phyloP scores from a whole-genome alignment of 2,329 filamentous ascomycete species.

The Aureobasidium namibiae region DNA sequence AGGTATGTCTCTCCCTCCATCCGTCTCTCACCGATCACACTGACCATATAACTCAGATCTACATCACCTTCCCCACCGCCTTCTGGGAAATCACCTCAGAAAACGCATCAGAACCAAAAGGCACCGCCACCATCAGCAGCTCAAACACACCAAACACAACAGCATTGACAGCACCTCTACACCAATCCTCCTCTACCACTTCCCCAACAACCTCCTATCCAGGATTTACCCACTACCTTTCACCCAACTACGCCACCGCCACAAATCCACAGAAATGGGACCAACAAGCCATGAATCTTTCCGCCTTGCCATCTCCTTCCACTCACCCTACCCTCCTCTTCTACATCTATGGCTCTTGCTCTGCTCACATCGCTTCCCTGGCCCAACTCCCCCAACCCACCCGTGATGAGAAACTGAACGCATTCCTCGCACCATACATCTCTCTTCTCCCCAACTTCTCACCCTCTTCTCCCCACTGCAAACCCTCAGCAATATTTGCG shows the following conservation, averaged over 20 bases:
- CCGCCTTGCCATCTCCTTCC: slow-evolving; percentile 49
- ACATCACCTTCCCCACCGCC: slow-evolving; percentile 52
- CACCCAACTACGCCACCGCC: slow-evolving; percentile 56
- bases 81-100: slow-evolving; percentile 3
- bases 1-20: slow-evolving; percentile 10
- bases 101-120: not conserved
- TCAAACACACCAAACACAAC: slow-evolving; percentile 27
- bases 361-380: slow-evolving; percentile 42
- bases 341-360: slow-evolving; percentile 63
- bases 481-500: slow-evolving; percentile 55
- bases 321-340: slow-evolving; percentile 79
- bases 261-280: slow-evolving; percentile 57
- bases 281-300: slow-evolving; percentile 61
- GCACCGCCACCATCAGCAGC: slow-evolving; percentile 20
- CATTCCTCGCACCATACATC: slow-evolving; percentile 71
- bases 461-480: slow-evolving; percentile 45
- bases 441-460: slow-evolving; percentile 63
- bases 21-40: not conserved
- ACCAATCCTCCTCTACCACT: slow-evolving; percentile 20
- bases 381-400: slow-evolving; percentile 33
- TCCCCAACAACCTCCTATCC: slow-evolving; percentile 40
- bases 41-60: slow-evolving; percentile 24
- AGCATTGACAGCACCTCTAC: slow-evolving; percentile 29
- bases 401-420: slow-evolving; percentile 48
- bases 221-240: slow-evolving; percentile 69